These are phyloP conservation scores for Penicillium sp. DNA, from an alignment of 2,329 filamentous ascomycete species.

Conservation along the genomic window DNA sequence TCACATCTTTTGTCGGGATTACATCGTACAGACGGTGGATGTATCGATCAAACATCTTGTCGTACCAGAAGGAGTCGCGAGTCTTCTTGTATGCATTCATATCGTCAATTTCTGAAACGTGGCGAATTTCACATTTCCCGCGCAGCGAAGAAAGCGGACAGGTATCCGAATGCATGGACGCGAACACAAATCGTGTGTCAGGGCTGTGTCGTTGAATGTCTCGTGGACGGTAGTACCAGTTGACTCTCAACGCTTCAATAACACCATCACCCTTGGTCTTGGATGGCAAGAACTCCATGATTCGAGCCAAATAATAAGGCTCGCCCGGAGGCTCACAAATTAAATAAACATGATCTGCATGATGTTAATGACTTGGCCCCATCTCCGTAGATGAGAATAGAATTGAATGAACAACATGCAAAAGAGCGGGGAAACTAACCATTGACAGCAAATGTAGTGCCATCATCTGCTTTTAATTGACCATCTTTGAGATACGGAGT, in stretches of 20 bases:
- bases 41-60: constrained; percentile 96
- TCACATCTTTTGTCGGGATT: constrained; percentile 85
- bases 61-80: constrained; percentile 92
- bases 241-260: constrained; percentile 86
- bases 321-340: constrained; percentile 97
- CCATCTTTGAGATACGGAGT: constrained; percentile 70
- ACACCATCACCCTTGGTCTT: constrained; percentile 71
- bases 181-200: constrained; percentile 88
- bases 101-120: constrained; percentile 80
- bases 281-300: constrained; percentile 94
- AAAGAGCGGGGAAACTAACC: constrained; percentile 55
- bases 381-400: background rate
- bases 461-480: constrained; percentile 85
- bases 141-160: constrained; percentile 89
- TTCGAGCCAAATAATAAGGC: constrained; percentile 93
- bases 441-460: constrained; percentile 78
- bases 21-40: constrained; percentile 98
- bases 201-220: constrained; percentile 91
- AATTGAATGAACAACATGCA: background rate
- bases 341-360: constrained; percentile 81
- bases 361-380: constrained; percentile 5
- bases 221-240: constrained; percentile 97
- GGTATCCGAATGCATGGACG: constrained; percentile 97
- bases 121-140: constrained; percentile 87
- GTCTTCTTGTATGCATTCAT: constrained; percentile 81